These are phyloP conservation scores for Hyaloscypha finlandica DNA, from an alignment of 495 filamentous ascomycete species.

Conservation along the genomic window DNA sequence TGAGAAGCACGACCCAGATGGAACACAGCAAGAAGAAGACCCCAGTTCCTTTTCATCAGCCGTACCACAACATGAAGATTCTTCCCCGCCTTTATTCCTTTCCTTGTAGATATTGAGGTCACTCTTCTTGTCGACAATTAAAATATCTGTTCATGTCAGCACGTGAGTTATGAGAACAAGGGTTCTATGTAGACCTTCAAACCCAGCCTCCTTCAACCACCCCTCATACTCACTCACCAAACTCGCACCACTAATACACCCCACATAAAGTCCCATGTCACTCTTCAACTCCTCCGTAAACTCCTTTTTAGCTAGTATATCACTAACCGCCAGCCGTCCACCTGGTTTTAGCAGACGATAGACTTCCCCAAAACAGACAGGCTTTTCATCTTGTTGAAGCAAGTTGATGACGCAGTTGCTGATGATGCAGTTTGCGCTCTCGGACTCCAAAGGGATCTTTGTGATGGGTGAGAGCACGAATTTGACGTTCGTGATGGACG, in stretches of 20 bases:
- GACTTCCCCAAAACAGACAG: slow-evolving; percentile 60
- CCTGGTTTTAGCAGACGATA: slow-evolving; percentile 60
- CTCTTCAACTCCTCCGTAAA: slow-evolving; percentile 10
- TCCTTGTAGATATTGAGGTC: slow-evolving; percentile 63
- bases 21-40: neutral
- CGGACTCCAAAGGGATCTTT: slow-evolving; percentile 45
- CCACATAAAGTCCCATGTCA: slow-evolving; percentile 24
- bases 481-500: slow-evolving; percentile 40
- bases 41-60: neutral
- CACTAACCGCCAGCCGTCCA: slow-evolving; percentile 64
- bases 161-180: neutral
- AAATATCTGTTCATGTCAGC: slow-evolving; percentile 41
- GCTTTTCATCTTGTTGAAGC: slow-evolving; percentile 59
- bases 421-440: slow-evolving; percentile 58
- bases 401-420: slow-evolving; percentile 63
- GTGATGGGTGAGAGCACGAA: slow-evolving; percentile 60
- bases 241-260: slow-evolving; percentile 51
- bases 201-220: slow-evolving; percentile 56
- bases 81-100: slow-evolving; percentile 25
- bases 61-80: slow-evolving; percentile 22
- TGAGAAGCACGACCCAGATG: neutral
- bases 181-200: slow-evolving; percentile 44
- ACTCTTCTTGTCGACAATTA: slow-evolving; percentile 53
- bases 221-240: slow-evolving; percentile 54
- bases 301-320: slow-evolving; percentile 49